phyloP scores from a whole-genome alignment of 2,329 filamentous ascomycete species.

The Alternaria arborescens region DNA sequence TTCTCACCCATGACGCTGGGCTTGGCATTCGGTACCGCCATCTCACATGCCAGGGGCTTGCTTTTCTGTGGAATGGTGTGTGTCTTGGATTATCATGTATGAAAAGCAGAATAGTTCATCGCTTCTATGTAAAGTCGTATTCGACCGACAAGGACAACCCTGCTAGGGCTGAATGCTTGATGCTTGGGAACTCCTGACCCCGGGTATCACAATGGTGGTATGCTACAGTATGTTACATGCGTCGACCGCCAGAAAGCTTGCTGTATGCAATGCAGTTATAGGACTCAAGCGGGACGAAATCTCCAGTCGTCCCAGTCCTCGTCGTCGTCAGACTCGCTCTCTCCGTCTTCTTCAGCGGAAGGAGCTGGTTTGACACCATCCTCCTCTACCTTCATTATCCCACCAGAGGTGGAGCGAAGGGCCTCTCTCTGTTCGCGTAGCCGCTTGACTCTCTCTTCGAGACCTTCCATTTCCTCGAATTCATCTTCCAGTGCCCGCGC shows the following conservation, averaged over 20 bases:
- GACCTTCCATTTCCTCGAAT: slow-evolving; percentile 60
- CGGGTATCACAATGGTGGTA: slow-evolving; percentile 34
- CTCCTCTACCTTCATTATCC: slow-evolving; percentile 16
- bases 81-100: not conserved
- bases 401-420: slow-evolving; percentile 41
- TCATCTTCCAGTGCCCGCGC: slow-evolving; percentile 56
- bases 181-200: slow-evolving; percentile 22
- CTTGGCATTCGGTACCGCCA: slow-evolving; percentile 15
- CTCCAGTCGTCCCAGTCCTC: slow-evolving; percentile 52
- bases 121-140: not conserved
- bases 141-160: slow-evolving; percentile 4
- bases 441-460: slow-evolving; percentile 56
- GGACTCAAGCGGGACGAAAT: slow-evolving; percentile 45
- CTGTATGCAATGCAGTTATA: slow-evolving; percentile 12
- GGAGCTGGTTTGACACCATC: slow-evolving; percentile 16
- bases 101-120: not conserved
- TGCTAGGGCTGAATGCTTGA: slow-evolving; percentile 8
- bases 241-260: slow-evolving; percentile 19
- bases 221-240: slow-evolving; percentile 32
- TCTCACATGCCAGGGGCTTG: slow-evolving; percentile 4
- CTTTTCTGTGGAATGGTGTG: not conserved
- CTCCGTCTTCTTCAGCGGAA: slow-evolving; percentile 33
- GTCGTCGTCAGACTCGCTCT: slow-evolving; percentile 47
- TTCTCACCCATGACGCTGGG: slow-evolving; percentile 26
- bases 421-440: slow-evolving; percentile 58